Conservation (phyloP, 1,284 basidiomycete genomes). For the Peniophora sp. region DNA sequence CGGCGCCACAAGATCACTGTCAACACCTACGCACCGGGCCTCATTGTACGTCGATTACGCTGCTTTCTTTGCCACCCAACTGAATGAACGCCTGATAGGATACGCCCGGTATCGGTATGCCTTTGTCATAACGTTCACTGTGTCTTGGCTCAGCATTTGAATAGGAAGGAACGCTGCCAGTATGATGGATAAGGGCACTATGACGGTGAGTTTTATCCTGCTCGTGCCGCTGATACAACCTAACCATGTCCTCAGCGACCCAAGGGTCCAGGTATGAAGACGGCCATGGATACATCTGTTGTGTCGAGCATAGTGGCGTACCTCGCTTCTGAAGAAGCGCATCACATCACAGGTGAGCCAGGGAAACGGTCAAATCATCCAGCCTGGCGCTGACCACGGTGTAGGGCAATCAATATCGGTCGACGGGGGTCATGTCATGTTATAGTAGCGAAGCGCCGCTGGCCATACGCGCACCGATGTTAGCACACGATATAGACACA, state of each 20-base stretch:
- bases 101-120: neutral
- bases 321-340: neutral
- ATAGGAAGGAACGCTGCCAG: neutral
- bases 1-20: slow-evolving; percentile 24
- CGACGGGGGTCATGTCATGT: neutral
- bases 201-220: too few species aligned
- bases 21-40: slow-evolving; percentile 25
- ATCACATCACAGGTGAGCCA: neutral
- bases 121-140: neutral
- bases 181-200: too few species aligned
- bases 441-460: too few species aligned
- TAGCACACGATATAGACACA: too few species aligned
- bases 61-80: too few species aligned
- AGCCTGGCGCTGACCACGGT: neutral
- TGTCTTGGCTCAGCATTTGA: neutral
- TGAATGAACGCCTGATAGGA: neutral
- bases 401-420: neutral
- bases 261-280: too few species aligned
- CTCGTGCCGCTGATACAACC: too few species aligned
- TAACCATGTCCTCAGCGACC: too few species aligned
- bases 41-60: neutral
- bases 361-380: neutral
- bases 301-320: neutral
- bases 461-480: too few species aligned
- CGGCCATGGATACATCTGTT: neutral